Conservation (phyloP, 495 filamentous ascomycete species). For the Neurospora hispaniola region DNA sequence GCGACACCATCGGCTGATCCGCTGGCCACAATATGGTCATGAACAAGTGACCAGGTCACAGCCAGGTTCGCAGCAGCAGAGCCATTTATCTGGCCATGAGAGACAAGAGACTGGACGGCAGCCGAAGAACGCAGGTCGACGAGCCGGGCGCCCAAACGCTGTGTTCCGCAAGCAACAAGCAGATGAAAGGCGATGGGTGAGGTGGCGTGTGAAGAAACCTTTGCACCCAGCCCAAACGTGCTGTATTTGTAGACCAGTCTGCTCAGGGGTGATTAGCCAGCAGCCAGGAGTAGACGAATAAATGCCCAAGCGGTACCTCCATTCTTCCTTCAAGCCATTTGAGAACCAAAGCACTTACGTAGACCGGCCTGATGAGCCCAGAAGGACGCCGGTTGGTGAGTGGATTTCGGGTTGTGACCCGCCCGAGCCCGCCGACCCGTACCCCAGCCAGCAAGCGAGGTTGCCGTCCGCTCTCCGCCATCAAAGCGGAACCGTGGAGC, state of each 20-base stretch:
- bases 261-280: not conserved
- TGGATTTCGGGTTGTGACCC: not conserved
- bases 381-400: slow-evolving; percentile 1
- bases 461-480: slow-evolving; percentile 36
- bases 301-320: slow-evolving; percentile 34
- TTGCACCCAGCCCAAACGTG: slow-evolving; percentile 44
- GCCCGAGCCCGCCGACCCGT: slow-evolving; percentile 6
- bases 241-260: slow-evolving; percentile 44
- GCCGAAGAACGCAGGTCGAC: slow-evolving; percentile 73
- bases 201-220: slow-evolving; percentile 61
- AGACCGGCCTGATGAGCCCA: slow-evolving; percentile 68
- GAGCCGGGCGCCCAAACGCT: slow-evolving; percentile 67
- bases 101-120: slow-evolving; percentile 52
- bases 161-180: slow-evolving; percentile 74
- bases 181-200: slow-evolving; percentile 62
- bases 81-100: slow-evolving; percentile 36
- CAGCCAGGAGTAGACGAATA: not conserved
- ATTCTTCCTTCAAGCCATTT: slow-evolving; percentile 70
- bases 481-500: slow-evolving; percentile 57
- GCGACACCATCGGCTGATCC: too few relatives aligned
- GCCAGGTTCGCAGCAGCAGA: slow-evolving; percentile 58
- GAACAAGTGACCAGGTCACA: slow-evolving; percentile 66
- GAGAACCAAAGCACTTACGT: slow-evolving; percentile 47
- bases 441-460: not conserved
- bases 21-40: slow-evolving; percentile 69